Percentiles rank a stretch among this genome's conserved stretches.
Conservation (phyloP, 352 stramenopile genomes). For the Peronospora destructor region DNA sequence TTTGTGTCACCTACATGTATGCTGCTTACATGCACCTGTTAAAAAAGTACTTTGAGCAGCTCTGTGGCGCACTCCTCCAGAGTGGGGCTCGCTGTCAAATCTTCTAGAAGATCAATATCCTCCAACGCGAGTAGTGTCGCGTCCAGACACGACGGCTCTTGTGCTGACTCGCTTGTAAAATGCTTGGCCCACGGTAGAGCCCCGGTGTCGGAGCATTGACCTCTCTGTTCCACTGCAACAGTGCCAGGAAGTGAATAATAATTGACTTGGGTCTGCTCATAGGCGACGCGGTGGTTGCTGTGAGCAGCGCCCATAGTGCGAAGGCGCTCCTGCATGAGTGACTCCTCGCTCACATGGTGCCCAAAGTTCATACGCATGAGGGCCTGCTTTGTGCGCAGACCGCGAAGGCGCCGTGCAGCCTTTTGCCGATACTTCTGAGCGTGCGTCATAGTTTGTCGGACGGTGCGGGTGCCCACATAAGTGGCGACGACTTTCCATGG, state of each 20-base stretch:
- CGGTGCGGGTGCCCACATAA: constrained; percentile 57
- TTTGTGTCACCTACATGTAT: background rate
- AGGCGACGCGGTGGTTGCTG: constrained; percentile 3
- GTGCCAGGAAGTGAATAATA: constrained; percentile 2
- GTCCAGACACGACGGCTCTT: constrained; percentile 14
- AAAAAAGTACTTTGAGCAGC: constrained; percentile 56
- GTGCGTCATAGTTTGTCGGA: constrained; percentile 73
- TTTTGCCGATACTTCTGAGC: constrained; percentile 73
- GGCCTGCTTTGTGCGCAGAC: constrained; percentile 59
- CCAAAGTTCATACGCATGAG: constrained; percentile 68
- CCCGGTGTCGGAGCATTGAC: background rate
- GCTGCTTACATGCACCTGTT: constrained; percentile 11
- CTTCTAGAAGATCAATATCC: constrained; percentile 23
- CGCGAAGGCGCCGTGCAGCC: constrained; percentile 44
- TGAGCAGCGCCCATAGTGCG: constrained; percentile 24
- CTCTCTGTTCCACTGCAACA: background rate
- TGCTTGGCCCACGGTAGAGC: constrained; percentile 1
- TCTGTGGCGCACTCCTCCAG: constrained; percentile 57
- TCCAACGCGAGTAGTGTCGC: constrained; percentile 5
- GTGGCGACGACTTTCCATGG: constrained; percentile 63
- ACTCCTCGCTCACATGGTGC: constrained; percentile 58
- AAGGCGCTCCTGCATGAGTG: constrained; percentile 51
- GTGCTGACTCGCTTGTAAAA: constrained; percentile 4
- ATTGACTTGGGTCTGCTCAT: constrained; percentile 8
- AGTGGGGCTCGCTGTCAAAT: constrained; percentile 30